Evolutionary conservation across 2,329 filamentous ascomycete species (phyloP).

Genomic region (Trichoderma koningii): DNA sequence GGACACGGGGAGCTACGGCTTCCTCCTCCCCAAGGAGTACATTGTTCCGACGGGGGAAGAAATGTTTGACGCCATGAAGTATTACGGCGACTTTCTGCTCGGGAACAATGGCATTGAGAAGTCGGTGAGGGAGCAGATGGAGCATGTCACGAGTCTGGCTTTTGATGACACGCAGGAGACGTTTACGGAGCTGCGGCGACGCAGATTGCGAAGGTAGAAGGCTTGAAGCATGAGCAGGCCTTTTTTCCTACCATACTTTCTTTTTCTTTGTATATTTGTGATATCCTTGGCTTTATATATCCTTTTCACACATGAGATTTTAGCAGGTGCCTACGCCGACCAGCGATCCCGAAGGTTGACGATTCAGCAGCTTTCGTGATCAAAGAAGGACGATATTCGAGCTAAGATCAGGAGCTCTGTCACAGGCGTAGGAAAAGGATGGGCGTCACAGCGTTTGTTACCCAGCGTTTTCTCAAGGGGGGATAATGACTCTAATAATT

Average conservation of each 20-base stretch:
- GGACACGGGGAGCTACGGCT: constrained; percentile 92
- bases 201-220: constrained; percentile 34
- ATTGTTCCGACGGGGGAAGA: constrained; percentile 91
- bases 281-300: neutral
- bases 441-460: neutral
- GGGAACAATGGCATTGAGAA: constrained; percentile 68
- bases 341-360: neutral
- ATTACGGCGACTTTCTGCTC: constrained; percentile 78
- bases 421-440: no score
- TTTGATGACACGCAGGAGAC: constrained; percentile 28
- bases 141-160: constrained; percentile 28
- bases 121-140: constrained; percentile 33
- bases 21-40: constrained; percentile 80
- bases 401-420: neutral
- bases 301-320: neutral
- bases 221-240: neutral
- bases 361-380: no score
- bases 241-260: neutral
- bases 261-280: neutral
- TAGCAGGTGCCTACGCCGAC: neutral
- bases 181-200: constrained; percentile 37
- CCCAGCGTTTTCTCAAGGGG: neutral
- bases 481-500: neutral
- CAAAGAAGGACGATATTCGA: neutral
- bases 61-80: constrained; percentile 77